A percentile compares a stretch with the other conserved stretches of the same genome.
Evolutionary conservation across 1,284 basidiomycete species (phyloP).

Genomic region (Athelia psychrophila): DNA sequence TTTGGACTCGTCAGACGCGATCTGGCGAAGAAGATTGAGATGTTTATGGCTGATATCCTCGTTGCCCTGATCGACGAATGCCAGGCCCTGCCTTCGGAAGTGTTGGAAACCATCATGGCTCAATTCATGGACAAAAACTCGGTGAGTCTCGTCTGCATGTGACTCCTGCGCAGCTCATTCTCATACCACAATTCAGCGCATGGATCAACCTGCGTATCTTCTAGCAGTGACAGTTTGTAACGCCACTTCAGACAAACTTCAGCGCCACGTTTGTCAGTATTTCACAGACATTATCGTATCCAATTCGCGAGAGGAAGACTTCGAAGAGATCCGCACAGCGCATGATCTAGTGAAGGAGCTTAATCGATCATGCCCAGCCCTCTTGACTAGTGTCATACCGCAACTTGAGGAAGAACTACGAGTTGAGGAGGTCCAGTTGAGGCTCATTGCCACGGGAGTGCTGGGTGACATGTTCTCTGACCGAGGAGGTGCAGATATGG

Average conservation of each 20-base stretch:
- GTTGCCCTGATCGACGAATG: slow-evolving; percentile 89
- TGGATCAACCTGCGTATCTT: slow-evolving; percentile 76
- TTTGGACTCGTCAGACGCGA: slow-evolving; percentile 80
- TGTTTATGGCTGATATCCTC: slow-evolving; percentile 88
- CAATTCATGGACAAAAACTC: slow-evolving; percentile 82
- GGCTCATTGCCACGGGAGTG: slow-evolving; percentile 78
- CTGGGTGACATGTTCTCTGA: slow-evolving; percentile 91
- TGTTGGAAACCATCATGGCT: slow-evolving; percentile 79
- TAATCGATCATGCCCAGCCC: slow-evolving; percentile 74
- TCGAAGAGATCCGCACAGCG: slow-evolving; percentile 66
- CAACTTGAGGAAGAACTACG: slow-evolving; percentile 90
- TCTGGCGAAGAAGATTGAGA: slow-evolving; percentile 86
- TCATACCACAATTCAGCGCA: slow-evolving; percentile 38
- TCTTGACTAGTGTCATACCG: slow-evolving; percentile 89
- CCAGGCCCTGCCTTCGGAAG: slow-evolving; percentile 68
- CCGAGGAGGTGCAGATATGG: slow-evolving; percentile 70
- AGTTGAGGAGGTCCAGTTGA: slow-evolving; percentile 71
- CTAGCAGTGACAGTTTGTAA: slow-evolving; percentile 91
- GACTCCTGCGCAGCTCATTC: background rate
- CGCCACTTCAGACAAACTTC: slow-evolving; percentile 80
- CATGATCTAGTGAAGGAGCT: slow-evolving; percentile 88
- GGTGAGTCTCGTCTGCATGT: slow-evolving; percentile 36
- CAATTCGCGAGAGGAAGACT: slow-evolving; percentile 48
- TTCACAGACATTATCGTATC: slow-evolving; percentile 85
- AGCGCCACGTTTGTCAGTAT: slow-evolving; percentile 87